phyloP scores from a whole-genome alignment of 345 rosid species.

The Populus davidiana region DNA sequence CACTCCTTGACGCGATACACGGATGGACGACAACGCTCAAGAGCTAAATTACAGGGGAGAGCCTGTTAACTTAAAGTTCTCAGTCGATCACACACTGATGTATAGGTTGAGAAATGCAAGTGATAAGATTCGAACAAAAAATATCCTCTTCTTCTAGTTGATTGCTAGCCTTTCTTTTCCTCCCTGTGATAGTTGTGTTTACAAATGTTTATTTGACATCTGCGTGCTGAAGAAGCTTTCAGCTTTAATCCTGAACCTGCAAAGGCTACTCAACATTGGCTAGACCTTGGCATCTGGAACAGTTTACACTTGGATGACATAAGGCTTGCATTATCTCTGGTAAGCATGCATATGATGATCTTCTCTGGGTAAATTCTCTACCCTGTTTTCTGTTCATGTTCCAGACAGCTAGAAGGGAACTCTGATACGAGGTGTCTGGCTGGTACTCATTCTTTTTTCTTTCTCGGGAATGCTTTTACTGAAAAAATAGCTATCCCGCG shows the following conservation, averaged over 20 bases:
- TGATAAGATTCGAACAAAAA: no score
- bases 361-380: neutral
- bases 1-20: no score
- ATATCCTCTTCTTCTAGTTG: no score
- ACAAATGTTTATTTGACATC: neutral
- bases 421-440: neutral
- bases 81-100: no score
- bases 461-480: neutral
- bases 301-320: constrained; percentile 48
- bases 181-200: neutral
- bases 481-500: no score
- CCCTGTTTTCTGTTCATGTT: neutral
- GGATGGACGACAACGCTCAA: no score
- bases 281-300: constrained; percentile 59
- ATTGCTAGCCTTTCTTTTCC: neutral
- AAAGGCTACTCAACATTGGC: constrained; percentile 53
- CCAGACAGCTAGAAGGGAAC: neutral
- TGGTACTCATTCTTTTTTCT: neutral
- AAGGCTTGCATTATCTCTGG: constrained; percentile 53
- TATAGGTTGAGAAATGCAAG: no score
- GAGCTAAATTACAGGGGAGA: no score
- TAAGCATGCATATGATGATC: constrained; percentile 6
- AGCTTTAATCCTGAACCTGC: constrained; percentile 47
- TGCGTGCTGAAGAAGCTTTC: constrained; percentile 39
- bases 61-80: no score